phyloP scores from a whole-genome alignment of 176 grass and related monocot species.

The Eragrostis nindensis region DNA sequence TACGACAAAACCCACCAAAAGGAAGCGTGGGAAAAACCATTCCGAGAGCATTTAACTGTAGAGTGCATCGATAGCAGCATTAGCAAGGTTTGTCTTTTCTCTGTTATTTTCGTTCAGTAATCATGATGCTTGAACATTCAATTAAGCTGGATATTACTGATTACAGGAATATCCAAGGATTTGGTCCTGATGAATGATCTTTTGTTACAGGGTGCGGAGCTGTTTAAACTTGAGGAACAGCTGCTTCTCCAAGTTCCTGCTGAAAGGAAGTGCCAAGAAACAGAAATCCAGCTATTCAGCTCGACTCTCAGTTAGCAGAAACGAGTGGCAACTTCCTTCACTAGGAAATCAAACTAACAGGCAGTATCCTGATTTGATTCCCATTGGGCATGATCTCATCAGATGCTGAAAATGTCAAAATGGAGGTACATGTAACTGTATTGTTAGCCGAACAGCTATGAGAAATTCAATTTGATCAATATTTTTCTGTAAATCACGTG shows the following conservation, averaged over 20 bases:
- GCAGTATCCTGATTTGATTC: conserved; percentile 19
- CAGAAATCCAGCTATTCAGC: background rate
- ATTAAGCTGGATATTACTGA: background rate
- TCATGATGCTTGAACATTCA: background rate
- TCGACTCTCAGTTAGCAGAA: conserved; percentile 15
- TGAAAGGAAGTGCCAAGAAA: background rate
- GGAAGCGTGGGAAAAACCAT: conserved; percentile 39
- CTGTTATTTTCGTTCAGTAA: background rate
- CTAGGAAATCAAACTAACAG: conserved; percentile 1
- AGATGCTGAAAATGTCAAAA: background rate
- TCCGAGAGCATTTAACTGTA: background rate
- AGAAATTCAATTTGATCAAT: conserved; percentile 3
- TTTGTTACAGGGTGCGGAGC: background rate
- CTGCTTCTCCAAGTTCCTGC: background rate
- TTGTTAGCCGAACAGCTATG: background rate
- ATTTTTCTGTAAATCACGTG: conserved; percentile 10
- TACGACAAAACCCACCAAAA: conserved; percentile 51
- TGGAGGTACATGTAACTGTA: background rate
- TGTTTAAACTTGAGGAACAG: background rate
- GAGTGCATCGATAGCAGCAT: background rate
- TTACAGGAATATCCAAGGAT: conserved; percentile 4
- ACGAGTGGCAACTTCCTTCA: background rate
- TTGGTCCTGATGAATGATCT: background rate
- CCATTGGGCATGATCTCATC: background rate
- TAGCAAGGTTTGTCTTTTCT: conserved; percentile 24